Evolutionary conservation across 805 yeast genomes (phyloP), one percentile per base, ranked within the genome.

Genomic region (Lipomyces anomalus): DNA sequence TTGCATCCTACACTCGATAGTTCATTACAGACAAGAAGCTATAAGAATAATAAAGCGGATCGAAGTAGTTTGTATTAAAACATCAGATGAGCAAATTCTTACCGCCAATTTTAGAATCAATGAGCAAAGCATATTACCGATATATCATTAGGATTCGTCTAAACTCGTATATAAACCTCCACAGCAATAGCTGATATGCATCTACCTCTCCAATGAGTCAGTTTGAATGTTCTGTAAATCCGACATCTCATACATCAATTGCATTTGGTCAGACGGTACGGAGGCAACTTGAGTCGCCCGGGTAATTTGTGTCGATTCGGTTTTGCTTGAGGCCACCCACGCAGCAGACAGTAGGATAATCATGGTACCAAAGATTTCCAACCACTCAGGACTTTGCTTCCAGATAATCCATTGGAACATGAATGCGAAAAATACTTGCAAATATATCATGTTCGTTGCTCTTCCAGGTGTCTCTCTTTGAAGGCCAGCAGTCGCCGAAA

Each of bases 391-490:
- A 20, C 79, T 62, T 60, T 82, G 87, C 50, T 76, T 72, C 80
- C 86, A 89, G 23, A 87, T 66, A 1, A 78, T 36, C 29, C 77
- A 67, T 60, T 88, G 96, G 78, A 89, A 80, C 26, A 83, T 47
- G 16, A 86, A 67, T 0, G 95, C 90, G 66, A 82, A 86, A 1
- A 88, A 67, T 71, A 88, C 73, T 58, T 81, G 85, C 1, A 88
- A 73, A 61, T 89, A 89, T 1, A 75, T 67, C 78, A 86, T 80
- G 49, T 84, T 72, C 9, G 89, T 72, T 0, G 88, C 85, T 46
- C 84, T 73, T 3, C 87, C 79, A 0, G 95, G 94, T 48, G 71
- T 73, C 52, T 84, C 95, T 44, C 85, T 70, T 61, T 86, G 95
- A 41, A 88, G 74, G 0, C 95, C 96, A 6, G 85, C 78, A 0